Base-by-base conservation (phyloP, 805 yeast genomes). In the Suhomyces sp. region DNA sequence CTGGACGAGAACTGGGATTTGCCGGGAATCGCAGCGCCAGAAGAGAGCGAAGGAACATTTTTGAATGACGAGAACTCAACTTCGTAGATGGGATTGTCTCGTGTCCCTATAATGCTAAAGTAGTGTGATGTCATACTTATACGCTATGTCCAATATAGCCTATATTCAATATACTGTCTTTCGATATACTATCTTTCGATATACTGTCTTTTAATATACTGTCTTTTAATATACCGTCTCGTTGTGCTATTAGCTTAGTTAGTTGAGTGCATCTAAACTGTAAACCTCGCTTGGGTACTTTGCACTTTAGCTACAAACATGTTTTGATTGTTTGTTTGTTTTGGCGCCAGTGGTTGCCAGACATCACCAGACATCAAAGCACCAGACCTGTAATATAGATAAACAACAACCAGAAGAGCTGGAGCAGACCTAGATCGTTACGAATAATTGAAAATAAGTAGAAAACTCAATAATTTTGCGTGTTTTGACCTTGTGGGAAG, bases 31-130 rank as follows among this genome's bases (percentile, higher is more conserved):
- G 49, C n/a, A 44, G 7, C 12, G 52, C 46, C 20, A 15, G 57
- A 43, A 5, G 47, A 41, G 20, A 54, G 44, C 15, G 55, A 44
- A 1, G 51, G 4, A 2, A 62, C 44, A 35, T 48, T 53, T 51
- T 87, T 82, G 67, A 78, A 81, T 0, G 94, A 82, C 1, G 93
- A 89, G 50, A 92, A 85, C 62, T 91, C 97, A 6, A 90, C 78
- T 63, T 92, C 97, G 60, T 91, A 94, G 2, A 94, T 63, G 0
- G 97, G 97, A 55, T 81, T 81, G 66, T 94, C 98, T 35, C 81
- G 79, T 1, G 92, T 86, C 15, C 97, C 97, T 41, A 94, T 82
- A 46, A 94, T 86, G 3, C 96, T 87, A 62, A 94, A 83, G 67
- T 91, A 92, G 71, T 86, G 89, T n/a, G 96, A 87, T 85, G 87